A percentile compares a stretch with the other conserved stretches of the same genome.
phyloP scores from a whole-genome alignment of 169 alveolate species.

The Theileria equi region DNA sequence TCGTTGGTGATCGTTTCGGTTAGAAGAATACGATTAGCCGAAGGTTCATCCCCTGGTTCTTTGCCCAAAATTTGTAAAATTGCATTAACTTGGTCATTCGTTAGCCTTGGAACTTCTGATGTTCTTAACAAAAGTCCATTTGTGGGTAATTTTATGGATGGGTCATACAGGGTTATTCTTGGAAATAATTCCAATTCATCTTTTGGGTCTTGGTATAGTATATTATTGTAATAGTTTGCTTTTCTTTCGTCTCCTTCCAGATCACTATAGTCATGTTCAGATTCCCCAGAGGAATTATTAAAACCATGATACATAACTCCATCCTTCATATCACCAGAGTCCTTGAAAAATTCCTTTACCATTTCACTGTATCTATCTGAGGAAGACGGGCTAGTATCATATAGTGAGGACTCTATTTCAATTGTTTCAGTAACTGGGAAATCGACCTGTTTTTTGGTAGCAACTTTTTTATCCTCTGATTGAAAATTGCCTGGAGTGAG shows the following conservation, averaged over 20 bases:
- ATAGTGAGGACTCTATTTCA: background rate
- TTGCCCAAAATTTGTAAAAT: constrained; percentile 32
- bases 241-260: background rate
- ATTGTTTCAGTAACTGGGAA: constrained; percentile 17
- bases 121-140: constrained; percentile 36
- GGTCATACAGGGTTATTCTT: constrained; percentile 40
- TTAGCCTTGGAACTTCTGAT: constrained; percentile 45
- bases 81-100: constrained; percentile 16
- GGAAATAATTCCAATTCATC: constrained; percentile 27
- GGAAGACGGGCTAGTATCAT: no score
- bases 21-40: constrained; percentile 24
- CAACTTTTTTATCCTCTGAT: background rate
- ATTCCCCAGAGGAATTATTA: background rate
- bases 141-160: constrained; percentile 39
- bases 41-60: constrained; percentile 13
- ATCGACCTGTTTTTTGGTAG: background rate
- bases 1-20: constrained; percentile 34
- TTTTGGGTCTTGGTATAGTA: constrained; percentile 3
- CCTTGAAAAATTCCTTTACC: background rate
- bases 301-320: background rate
- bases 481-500: background rate
- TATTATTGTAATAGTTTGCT: constrained; percentile 4
- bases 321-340: background rate
- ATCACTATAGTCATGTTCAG: background rate
- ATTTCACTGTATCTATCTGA: background rate